phyloP scores from a whole-genome alignment of 176 grass and related monocot genomes.

The Dactylis glomerata region DNA sequence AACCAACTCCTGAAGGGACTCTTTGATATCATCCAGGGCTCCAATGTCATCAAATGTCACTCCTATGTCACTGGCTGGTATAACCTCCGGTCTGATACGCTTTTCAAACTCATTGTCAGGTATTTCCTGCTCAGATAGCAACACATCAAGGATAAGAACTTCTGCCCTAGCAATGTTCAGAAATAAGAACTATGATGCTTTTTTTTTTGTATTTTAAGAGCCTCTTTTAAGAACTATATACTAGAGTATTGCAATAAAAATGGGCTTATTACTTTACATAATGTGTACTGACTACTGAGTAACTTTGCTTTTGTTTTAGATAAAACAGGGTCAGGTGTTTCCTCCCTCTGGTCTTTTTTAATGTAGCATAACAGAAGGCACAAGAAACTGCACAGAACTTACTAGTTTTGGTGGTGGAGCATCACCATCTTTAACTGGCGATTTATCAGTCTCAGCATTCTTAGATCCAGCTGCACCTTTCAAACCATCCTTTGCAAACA shows the following conservation, averaged over 20 bases:
- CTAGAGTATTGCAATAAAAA: neutral
- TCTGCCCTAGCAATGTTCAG: neutral
- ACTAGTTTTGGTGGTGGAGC: conserved; percentile 42
- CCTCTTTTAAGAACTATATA: neutral
- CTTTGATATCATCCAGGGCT: conserved; percentile 89
- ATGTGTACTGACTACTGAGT: neutral
- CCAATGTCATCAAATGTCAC: conserved; percentile 98
- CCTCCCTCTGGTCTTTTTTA: too few species aligned
- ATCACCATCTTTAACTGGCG: conserved; percentile 38
- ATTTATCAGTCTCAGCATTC: conserved; percentile 34
- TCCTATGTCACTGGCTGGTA: conserved; percentile 82
- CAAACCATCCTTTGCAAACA: conserved; percentile 16
- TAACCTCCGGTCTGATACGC: conserved; percentile 87
- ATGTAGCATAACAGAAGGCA: neutral
- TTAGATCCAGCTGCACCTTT: conserved; percentile 32
- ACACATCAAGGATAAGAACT: neutral
- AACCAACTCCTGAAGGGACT: conserved; percentile 94
- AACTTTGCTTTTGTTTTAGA: neutral
- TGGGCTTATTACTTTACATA: too few species aligned
- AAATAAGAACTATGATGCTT: neutral
- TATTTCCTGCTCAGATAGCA: conserved; percentile 58
- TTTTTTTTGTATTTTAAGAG: neutral
- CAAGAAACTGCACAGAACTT: neutral
- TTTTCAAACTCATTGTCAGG: conserved; percentile 99
- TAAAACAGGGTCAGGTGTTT: neutral